Evolutionary conservation across 768 basidiomycete species (phyloP).

Genomic region (Phlebiopsis gigantea): DNA sequence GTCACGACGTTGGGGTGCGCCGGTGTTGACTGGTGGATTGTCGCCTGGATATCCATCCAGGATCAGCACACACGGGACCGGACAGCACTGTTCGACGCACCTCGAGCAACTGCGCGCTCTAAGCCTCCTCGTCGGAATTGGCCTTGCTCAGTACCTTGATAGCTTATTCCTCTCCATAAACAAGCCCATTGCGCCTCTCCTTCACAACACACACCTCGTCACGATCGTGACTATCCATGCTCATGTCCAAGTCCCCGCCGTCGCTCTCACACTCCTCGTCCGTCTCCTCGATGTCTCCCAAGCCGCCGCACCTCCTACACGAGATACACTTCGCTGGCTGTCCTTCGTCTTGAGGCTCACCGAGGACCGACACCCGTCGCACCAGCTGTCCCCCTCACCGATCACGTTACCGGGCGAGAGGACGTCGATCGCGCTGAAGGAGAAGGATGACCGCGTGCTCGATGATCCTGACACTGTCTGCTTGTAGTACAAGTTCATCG

Average conservation of each 20-base stretch:
- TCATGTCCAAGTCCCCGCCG: conserved; percentile 26
- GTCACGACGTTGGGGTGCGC: conserved; percentile 93
- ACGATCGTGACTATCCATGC: conserved; percentile 24
- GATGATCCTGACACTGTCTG: neutral
- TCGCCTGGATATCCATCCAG: conserved; percentile 48
- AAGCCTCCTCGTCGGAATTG: conserved; percentile 83
- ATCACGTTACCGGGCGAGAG: conserved; percentile 70
- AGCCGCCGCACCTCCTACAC: conserved; percentile 65
- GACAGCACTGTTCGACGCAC: conserved; percentile 33
- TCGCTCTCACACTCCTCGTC: conserved; percentile 47
- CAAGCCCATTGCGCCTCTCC: conserved; percentile 8
- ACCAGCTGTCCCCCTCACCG: conserved; percentile 68
- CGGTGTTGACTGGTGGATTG: conserved; percentile 89
- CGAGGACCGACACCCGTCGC: conserved; percentile 45
- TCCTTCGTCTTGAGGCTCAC: conserved; percentile 21
- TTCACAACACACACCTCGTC: conserved; percentile 30
- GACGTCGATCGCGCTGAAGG: conserved; percentile 52
- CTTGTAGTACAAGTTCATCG: neutral
- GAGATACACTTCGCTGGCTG: conserved; percentile 74
- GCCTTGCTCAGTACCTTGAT: conserved; percentile 95
- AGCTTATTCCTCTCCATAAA: conserved; percentile 82
- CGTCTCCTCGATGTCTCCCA: conserved; percentile 30
- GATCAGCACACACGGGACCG: conserved; percentile 6
- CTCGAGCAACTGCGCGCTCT: conserved; percentile 89
- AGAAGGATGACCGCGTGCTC: conserved; percentile 24